Evolutionary conservation across 2,329 filamentous ascomycete species (phyloP).

Genomic region (Colletotrichum simmondsii): DNA sequence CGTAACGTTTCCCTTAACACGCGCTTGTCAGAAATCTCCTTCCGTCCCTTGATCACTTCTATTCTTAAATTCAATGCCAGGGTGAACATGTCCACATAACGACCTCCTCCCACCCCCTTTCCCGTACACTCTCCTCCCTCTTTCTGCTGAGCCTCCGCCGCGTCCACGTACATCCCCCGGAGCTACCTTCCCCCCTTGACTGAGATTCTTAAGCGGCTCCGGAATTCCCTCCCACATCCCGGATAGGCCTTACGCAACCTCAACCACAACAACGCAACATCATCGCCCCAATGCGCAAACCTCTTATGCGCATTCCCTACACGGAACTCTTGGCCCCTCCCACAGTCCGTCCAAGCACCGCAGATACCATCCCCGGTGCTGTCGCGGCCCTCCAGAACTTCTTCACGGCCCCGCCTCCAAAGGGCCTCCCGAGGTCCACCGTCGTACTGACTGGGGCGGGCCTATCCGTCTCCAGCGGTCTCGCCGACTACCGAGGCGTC

Average conservation of each 20-base stretch:
- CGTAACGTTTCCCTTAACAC: slow-evolving; percentile 19
- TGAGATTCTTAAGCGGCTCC: not conserved
- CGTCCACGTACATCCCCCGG: slow-evolving; percentile 8
- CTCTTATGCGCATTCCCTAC: slow-evolving; percentile 89
- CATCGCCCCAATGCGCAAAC: slow-evolving; percentile 66
- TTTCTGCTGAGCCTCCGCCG: slow-evolving; percentile 20
- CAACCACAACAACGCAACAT: not conserved
- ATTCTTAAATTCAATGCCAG: slow-evolving; percentile 5
- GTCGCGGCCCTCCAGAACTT: slow-evolving; percentile 82
- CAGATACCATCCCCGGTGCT: slow-evolving; percentile 76
- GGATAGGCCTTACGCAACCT: slow-evolving; percentile 24
- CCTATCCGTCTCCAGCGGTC: slow-evolving; percentile 90
- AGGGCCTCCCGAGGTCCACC: slow-evolving; percentile 57
- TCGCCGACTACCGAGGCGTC: slow-evolving; percentile 90
- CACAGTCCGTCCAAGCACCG: slow-evolving; percentile 77
- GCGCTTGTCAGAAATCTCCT: slow-evolving; percentile 19
- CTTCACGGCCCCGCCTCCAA: slow-evolving; percentile 70
- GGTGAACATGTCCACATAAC: slow-evolving; percentile 4
- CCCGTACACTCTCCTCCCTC: not conserved
- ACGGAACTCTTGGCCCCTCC: slow-evolving; percentile 84
- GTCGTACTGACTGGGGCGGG: slow-evolving; percentile 81
- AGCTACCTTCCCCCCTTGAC: slow-evolving; percentile 16
- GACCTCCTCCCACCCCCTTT: not conserved
- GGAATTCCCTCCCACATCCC: slow-evolving; percentile 24
- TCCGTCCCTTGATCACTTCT: slow-evolving; percentile 19